Conservation (phyloP, 1,284 basidiomycete species). For the Sporisorium graminicola region DNA sequence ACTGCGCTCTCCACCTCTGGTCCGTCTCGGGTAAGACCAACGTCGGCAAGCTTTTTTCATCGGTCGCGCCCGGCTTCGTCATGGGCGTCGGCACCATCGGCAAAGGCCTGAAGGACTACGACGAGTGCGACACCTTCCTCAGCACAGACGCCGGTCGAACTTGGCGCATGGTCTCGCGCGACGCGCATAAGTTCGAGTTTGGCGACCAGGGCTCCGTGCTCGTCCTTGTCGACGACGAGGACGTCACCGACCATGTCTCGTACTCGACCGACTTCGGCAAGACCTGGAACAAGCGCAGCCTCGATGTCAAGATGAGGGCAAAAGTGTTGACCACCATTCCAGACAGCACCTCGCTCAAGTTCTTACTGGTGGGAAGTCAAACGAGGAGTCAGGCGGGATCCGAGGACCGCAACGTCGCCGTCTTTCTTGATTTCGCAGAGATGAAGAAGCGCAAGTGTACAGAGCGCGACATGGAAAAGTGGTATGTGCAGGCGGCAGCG, state of each 20-base stretch:
- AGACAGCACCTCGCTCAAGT: constrained; percentile 88
- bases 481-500: constrained; percentile 81
- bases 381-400: constrained; percentile 76
- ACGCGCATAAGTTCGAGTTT: constrained; percentile 94
- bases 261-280: constrained; percentile 89
- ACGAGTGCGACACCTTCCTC: constrained; percentile 92
- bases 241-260: constrained; percentile 78
- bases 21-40: constrained; percentile 92
- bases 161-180: constrained; percentile 83
- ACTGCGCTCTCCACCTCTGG: constrained; percentile 89
- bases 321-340: constrained; percentile 87
- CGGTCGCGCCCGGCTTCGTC: constrained; percentile 89
- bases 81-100: constrained; percentile 96
- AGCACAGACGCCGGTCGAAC: constrained; percentile 88
- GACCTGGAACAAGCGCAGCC: constrained; percentile 81
- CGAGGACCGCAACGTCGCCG: constrained; percentile 77
- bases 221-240: constrained; percentile 88
- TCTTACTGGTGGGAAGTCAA: constrained; percentile 87
- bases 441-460: constrained; percentile 80
- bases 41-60: constrained; percentile 91
- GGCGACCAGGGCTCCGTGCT: constrained; percentile 88
- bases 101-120: constrained; percentile 79
- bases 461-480: constrained; percentile 83
- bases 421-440: constrained; percentile 86
- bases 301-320: constrained; percentile 82